Percentiles rank a stretch among this genome's conserved stretches.
These are phyloP conservation scores for Thielaviopsis populi DNA, from an alignment of 2,329 filamentous ascomycete species.

Conservation along the genomic window DNA sequence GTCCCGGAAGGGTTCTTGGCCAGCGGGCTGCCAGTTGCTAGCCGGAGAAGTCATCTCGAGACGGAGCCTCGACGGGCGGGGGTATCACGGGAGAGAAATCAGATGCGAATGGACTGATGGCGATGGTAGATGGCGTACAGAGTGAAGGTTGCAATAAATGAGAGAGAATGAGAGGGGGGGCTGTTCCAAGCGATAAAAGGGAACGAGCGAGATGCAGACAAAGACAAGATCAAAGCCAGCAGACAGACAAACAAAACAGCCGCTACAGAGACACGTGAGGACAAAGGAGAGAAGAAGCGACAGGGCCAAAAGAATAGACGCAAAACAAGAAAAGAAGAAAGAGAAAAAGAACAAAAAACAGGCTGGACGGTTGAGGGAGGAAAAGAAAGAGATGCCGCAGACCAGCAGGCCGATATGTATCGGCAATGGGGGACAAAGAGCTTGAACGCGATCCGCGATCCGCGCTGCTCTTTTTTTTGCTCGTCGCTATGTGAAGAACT, in stretches of 20 bases:
- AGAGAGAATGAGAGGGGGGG: not conserved
- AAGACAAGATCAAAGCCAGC: not conserved
- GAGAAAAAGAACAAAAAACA: slow-evolving; percentile 12
- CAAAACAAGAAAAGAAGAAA: not conserved
- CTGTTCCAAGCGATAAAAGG: not conserved
- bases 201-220: not conserved
- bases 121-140: no score
- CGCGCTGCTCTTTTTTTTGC: not conserved
- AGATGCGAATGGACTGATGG: not conserved
- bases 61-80: not conserved
- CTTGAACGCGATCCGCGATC: not conserved
- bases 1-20: slow-evolving; percentile 21
- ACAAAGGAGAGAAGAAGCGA: slow-evolving; percentile 5
- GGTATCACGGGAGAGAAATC: not conserved
- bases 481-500: slow-evolving; percentile 1
- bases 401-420: not conserved
- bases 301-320: not conserved
- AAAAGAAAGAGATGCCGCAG: not conserved
- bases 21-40: slow-evolving; percentile 10
- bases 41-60: slow-evolving; percentile 14
- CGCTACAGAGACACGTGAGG: not conserved
- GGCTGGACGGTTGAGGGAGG: not conserved
- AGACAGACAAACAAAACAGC: not conserved
- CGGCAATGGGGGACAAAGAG: not conserved
- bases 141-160: no score